Percentiles rank a stretch among this genome's conserved stretches.
Conservation (phyloP, 2,329 filamentous ascomycete genomes). For the Akanthomyces uredinophilus region DNA sequence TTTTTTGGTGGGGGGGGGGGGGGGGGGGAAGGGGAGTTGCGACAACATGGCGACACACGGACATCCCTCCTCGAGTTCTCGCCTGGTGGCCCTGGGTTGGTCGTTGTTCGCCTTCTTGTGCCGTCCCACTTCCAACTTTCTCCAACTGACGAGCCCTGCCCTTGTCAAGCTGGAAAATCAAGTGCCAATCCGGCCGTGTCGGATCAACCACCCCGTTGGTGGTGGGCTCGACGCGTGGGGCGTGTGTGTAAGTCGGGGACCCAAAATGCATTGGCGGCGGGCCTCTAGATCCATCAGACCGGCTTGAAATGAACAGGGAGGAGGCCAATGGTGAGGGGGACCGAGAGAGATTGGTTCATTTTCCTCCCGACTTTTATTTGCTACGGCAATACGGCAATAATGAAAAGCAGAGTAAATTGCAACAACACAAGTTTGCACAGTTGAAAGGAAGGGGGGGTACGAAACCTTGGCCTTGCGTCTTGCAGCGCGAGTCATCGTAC, state of each 20-base stretch:
- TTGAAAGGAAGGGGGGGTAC: neutral
- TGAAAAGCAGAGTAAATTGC: neutral
- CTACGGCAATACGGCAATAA: neutral
- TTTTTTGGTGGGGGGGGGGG: neutral
- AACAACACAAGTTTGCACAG: neutral
- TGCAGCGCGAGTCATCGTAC: conserved; percentile 3
- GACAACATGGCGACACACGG: neutral
- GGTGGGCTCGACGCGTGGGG: too few relatives aligned
- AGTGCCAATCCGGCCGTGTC: neutral
- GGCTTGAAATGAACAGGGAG: too few relatives aligned
- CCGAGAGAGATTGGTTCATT: too few relatives aligned
- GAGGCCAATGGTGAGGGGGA: too few relatives aligned
- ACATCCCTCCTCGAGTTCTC: neutral
- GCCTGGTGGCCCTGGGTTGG: neutral
- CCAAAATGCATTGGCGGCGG: neutral
- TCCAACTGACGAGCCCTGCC: neutral
- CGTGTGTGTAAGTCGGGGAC: too few relatives aligned
- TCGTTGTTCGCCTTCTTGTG: neutral
- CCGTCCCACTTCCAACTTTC: neutral
- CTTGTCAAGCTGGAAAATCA: conserved; percentile 10
- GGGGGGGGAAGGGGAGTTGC: too few relatives aligned
- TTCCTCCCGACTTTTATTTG: too few relatives aligned
- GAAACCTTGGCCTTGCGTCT: neutral
- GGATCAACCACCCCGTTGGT: neutral
- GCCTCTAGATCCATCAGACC: too few relatives aligned